These are phyloP conservation scores for Fusarium xylarioides DNA, from an alignment of 2,329 filamentous ascomycete species.

Conservation along the genomic window DNA sequence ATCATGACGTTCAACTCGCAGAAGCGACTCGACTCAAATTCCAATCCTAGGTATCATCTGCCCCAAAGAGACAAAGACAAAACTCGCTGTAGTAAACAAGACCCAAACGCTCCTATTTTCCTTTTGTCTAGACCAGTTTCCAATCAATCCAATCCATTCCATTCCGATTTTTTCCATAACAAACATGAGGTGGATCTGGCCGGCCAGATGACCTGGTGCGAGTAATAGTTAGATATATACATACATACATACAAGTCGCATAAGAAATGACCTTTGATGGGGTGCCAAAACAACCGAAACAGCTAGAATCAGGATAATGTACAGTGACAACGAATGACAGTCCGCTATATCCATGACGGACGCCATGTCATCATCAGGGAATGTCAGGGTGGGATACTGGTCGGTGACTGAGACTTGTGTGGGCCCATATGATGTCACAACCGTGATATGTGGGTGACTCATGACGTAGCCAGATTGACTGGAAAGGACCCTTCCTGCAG, in stretches of 20 bases:
- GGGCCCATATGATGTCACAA: constrained; percentile 28
- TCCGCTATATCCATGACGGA: constrained; percentile 23
- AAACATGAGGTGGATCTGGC: constrained; percentile 13
- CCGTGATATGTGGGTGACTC: not conserved
- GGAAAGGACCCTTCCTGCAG: constrained; percentile 44
- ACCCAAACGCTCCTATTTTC: constrained; percentile 7
- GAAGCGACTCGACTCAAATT: not conserved
- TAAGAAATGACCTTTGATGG: constrained; percentile 21
- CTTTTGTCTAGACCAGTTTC: constrained; percentile 32
- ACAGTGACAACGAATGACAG: constrained; percentile 3
- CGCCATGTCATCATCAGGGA: constrained; percentile 43
- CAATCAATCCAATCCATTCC: not conserved
- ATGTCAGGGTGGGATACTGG: constrained; percentile 1
- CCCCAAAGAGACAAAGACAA: not conserved
- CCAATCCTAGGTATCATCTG: not conserved
- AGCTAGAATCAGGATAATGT: constrained; percentile 18
- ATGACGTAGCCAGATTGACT: constrained; percentile 21
- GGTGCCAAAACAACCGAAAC: constrained; percentile 22
- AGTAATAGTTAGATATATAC: not conserved
- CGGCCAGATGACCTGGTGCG: constrained; percentile 21
- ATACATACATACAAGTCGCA: constrained; percentile 34
- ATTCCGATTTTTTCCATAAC: not conserved
- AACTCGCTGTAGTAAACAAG: constrained; percentile 1
- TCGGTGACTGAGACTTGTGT: constrained; percentile 14
- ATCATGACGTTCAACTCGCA: constrained; percentile 21